Conservation (phyloP, 257 asterid genomes). For the Pogostemon cablin region DNA sequence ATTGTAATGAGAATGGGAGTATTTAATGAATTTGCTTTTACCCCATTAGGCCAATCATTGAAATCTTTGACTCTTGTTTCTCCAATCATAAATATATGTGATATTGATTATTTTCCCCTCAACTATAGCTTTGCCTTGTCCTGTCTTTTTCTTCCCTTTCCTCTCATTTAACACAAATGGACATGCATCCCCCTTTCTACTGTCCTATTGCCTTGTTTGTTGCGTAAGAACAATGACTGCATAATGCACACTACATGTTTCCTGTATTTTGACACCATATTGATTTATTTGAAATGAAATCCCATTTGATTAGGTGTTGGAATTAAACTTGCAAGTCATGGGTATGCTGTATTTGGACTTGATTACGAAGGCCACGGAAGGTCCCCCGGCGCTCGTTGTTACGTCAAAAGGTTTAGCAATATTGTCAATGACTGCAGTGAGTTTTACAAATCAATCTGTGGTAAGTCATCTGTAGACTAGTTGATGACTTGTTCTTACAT, state of each 20-base stretch:
- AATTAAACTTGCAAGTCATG: conserved; percentile 60
- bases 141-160: neutral
- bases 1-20: neutral
- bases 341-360: conserved; percentile 83
- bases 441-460: conserved; percentile 67
- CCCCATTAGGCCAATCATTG: conserved; percentile 25
- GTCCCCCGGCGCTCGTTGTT: conserved; percentile 80
- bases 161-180: neutral
- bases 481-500: neutral
- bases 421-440: conserved; percentile 65
- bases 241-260: neutral
- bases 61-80: neutral
- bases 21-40: neutral
- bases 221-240: conserved; percentile 25
- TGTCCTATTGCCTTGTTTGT: conserved; percentile 29
- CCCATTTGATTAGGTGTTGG: conserved; percentile 62
- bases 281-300: neutral
- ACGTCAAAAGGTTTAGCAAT: conserved; percentile 72
- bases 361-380: conserved; percentile 97
- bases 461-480: conserved; percentile 42
- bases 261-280: neutral
- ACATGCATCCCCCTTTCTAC: neutral
- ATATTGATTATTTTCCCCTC: neutral
- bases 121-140: neutral
- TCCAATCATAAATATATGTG: neutral